A percentile compares a stretch with the other conserved stretches of the same genome.
Conservation (phyloP, 106 monocot genomes). For the Narthecium ossifragum region DNA sequence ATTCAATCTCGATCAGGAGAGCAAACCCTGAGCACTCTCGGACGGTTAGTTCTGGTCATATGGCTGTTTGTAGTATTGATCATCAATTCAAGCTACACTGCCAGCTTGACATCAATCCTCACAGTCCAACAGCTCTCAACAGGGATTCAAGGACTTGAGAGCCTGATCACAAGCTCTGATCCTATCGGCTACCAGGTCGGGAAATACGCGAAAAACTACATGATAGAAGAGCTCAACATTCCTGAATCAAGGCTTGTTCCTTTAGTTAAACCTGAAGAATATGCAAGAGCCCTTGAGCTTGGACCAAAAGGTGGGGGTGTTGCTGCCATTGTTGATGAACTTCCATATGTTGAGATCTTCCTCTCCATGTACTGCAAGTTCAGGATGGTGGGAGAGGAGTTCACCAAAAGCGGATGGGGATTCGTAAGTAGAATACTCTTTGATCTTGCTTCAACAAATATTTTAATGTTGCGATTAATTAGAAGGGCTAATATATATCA, state of each 20-base stretch:
- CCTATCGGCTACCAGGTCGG: conserved; percentile 13
- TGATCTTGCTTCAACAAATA: background rate
- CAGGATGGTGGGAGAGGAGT: conserved; percentile 2
- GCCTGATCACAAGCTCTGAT: conserved; percentile 2
- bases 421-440: conserved; percentile 13
- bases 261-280: conserved; percentile 4
- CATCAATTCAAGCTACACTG: conserved; percentile 15
- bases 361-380: conserved; percentile 11
- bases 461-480: no score
- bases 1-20: no score
- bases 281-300: conserved; percentile 7
- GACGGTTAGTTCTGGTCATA: conserved; percentile 13
- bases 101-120: conserved; percentile 27
- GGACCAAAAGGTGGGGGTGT: conserved; percentile 14
- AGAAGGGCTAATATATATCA: no score
- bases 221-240: conserved; percentile 14
- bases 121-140: conserved; percentile 19
- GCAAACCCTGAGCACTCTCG: conserved; percentile 5
- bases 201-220: conserved; percentile 1
- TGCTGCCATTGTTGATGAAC: conserved; percentile 19
- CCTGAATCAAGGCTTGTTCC: conserved; percentile 3
- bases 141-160: conserved; percentile 8
- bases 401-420: conserved; percentile 22
- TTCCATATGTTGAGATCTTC: conserved; percentile 14
- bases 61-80: conserved; percentile 27